Base-by-base conservation (phyloP, 1,139 yeast genomes). In the Debaryomyces udenii region DNA sequence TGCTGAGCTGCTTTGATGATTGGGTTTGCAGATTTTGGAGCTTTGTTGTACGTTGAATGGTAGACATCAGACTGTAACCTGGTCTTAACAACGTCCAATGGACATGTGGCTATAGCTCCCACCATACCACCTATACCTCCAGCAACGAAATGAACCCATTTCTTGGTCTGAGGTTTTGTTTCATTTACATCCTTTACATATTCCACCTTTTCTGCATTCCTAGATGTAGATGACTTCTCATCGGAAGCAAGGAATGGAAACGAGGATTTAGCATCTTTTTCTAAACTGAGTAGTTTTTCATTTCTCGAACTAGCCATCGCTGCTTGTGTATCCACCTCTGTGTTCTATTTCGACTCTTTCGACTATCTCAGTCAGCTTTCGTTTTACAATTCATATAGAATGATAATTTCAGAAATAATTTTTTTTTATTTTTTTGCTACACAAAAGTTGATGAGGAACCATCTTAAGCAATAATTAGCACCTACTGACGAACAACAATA, bases 61-160 rank as follows among this genome's bases (percentile, higher is more conserved):
- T 81, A 84, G 13, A 83, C 88, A 58, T 91, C 96, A 43, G 96
- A 86, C 61, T 94, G 99, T 42, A 94, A 70, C 53, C 99, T 76
- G 0, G 99, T 94, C 59, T 94, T 94, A 36, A 94, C 96, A 40
- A 94, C 96, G 64, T 94, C 99, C 47, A 94, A 77, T 0, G 99
- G 99, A 53, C 96, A 86, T 0, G 99, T 94, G 42, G 83, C 83
- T 2, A 91, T 68, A 1, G 99, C 96, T 13, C 99, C 99, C 14
- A 94, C 88, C 96, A 93, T 93, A 9, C 99, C 99, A 27, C 98
- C 99, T 20, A 87, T 56, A 29, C 98, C 99, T 31, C 99, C 99
- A n/a, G 99, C 97, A n/a, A 91, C 87, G 59, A 91, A 93, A 65
- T 91, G 97, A 6, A 91, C 89, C 96, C 97, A 91, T 41, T 95